A percentile compares a stretch with the other conserved stretches of the same genome.
Conservation (phyloP, 2,329 filamentous ascomycete genomes). For the Chaetomiaceae sp. region DNA sequence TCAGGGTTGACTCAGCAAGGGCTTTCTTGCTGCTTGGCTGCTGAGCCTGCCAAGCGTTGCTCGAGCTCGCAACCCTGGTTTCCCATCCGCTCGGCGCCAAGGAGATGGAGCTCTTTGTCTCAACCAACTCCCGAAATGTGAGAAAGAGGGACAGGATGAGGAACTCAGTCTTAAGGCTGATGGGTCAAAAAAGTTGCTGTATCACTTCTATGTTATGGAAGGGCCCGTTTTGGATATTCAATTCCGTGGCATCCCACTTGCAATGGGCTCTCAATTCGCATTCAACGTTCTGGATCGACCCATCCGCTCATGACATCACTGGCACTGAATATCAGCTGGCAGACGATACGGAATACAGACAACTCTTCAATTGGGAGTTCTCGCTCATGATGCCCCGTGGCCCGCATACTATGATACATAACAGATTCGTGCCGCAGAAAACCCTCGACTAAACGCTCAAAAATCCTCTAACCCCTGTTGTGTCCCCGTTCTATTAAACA, state of each 20-base stretch:
- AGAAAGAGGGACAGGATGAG: no score
- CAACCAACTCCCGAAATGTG: no score
- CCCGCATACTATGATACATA: not conserved
- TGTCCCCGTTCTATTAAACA: not conserved
- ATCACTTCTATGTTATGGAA: no score
- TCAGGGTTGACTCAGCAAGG: conserved; percentile 7
- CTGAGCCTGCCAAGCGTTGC: not conserved
- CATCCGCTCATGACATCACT: not conserved
- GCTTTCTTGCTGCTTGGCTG: not conserved
- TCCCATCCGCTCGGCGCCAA: no score
- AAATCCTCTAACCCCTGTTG: not conserved
- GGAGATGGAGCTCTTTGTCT: no score
- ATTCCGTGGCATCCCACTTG: not conserved
- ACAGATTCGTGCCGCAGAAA: not conserved
- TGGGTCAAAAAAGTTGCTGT: no score
- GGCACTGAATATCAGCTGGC: not conserved
- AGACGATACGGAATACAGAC: not conserved
- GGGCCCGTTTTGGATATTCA: not conserved
- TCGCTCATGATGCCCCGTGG: no score
- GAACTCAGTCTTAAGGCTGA: no score
- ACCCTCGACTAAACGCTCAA: not conserved
- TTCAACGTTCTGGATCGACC: no score
- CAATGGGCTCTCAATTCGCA: no score
- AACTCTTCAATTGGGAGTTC: no score
- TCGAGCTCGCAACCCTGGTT: not conserved